These are phyloP conservation scores for Lentinula novae-zelandiae DNA, from an alignment of 1,284 basidiomycete genomes.

Conservation along the genomic window DNA sequence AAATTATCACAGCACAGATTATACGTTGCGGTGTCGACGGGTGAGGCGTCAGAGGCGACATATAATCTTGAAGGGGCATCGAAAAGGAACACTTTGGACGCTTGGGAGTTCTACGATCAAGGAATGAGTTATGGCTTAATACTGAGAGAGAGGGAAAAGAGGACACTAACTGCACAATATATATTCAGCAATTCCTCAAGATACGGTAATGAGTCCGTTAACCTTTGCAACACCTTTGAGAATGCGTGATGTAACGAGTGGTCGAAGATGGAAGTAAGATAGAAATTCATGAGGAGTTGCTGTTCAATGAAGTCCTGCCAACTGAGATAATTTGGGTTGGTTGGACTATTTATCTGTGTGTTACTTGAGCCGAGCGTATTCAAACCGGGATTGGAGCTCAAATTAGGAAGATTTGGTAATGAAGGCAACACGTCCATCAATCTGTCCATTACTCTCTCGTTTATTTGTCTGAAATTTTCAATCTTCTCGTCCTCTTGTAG, in stretches of 20 bases:
- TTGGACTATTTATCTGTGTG: neutral
- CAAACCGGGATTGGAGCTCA: slow-evolving; percentile 35
- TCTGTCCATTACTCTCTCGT: slow-evolving; percentile 81
- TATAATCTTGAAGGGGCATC: slow-evolving; percentile 81
- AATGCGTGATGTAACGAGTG: slow-evolving; percentile 87
- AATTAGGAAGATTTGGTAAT: slow-evolving; percentile 82
- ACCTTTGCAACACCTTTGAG: slow-evolving; percentile 73
- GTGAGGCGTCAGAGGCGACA: slow-evolving; percentile 85
- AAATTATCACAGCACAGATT: slow-evolving; percentile 91
- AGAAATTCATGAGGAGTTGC: slow-evolving; percentile 72
- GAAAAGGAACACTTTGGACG: slow-evolving; percentile 91
- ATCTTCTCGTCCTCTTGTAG: slow-evolving; percentile 90
- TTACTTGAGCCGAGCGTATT: slow-evolving; percentile 12
- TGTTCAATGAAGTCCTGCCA: slow-evolving; percentile 45
- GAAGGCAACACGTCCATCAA: slow-evolving; percentile 61
- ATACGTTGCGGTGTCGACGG: slow-evolving; percentile 82
- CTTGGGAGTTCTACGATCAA: slow-evolving; percentile 71
- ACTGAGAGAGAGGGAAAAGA: neutral
- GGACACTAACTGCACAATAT: slow-evolving; percentile 64
- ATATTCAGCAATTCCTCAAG: slow-evolving; percentile 80
- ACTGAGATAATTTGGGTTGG: neutral
- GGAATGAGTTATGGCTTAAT: neutral
- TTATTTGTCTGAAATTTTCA: slow-evolving; percentile 86
- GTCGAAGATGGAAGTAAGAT: slow-evolving; percentile 89
- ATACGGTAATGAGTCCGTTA: slow-evolving; percentile 67